These are phyloP conservation scores for Henckelia pumila DNA, from an alignment of 257 asterid species.

Conservation along the genomic window DNA sequence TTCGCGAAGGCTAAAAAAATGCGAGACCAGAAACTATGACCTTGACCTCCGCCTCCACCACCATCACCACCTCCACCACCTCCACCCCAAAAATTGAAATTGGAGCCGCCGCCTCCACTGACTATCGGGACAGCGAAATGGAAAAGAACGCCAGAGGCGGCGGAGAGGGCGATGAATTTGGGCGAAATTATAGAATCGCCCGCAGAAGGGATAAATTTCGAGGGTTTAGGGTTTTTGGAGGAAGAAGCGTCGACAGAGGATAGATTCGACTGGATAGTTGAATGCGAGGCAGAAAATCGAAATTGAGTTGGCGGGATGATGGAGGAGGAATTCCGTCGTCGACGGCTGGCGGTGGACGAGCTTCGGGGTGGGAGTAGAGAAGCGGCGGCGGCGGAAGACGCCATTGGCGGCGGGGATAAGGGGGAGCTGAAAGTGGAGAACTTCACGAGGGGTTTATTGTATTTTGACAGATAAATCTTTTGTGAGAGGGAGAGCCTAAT, in stretches of 20 bases:
- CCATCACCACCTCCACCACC: slow-evolving; percentile 45
- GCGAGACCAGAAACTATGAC: slow-evolving; percentile 59
- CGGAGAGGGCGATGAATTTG: slow-evolving; percentile 42
- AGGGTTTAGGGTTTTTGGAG: slow-evolving; percentile 56
- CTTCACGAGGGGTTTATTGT: background rate
- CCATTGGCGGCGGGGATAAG: slow-evolving; percentile 41
- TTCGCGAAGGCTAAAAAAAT: slow-evolving; percentile 64
- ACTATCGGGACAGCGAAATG: slow-evolving; percentile 38
- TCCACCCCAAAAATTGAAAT: slow-evolving; percentile 32
- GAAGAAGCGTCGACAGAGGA: slow-evolving; percentile 32
- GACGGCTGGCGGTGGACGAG: slow-evolving; percentile 36
- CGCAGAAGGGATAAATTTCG: slow-evolving; percentile 23
- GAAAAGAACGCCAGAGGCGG: slow-evolving; percentile 63
- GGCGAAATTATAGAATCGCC: slow-evolving; percentile 32
- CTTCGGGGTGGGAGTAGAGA: slow-evolving; percentile 36
- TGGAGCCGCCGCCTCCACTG: slow-evolving; percentile 21
- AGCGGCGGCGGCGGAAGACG: slow-evolving; percentile 60
- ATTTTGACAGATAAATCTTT: background rate
- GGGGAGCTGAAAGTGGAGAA: slow-evolving; percentile 23
- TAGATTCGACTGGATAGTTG: slow-evolving; percentile 38
- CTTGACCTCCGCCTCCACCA: slow-evolving; percentile 38
- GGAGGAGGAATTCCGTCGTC: slow-evolving; percentile 29
- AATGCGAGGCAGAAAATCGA: slow-evolving; percentile 22
- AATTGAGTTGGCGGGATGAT: slow-evolving; percentile 13
- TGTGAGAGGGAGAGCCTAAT: background rate